Evolutionary conservation across 2,329 filamentous ascomycete genomes (phyloP).

Genomic region (Ceratocystis lukuohia): DNA sequence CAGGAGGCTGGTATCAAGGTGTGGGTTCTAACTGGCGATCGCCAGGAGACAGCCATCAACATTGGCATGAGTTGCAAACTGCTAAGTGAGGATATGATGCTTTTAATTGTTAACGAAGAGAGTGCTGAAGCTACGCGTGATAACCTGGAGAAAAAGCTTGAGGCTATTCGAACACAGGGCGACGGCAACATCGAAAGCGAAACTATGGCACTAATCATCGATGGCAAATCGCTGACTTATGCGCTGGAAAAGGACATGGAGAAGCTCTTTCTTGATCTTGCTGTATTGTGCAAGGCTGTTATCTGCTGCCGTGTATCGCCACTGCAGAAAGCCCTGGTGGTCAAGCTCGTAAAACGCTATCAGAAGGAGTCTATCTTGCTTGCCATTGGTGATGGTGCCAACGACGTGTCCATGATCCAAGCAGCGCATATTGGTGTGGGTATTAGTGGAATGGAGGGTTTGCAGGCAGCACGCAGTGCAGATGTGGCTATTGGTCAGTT

Average conservation of each 20-base stretch:
- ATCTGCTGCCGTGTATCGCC: constrained; percentile 96
- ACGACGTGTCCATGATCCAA: constrained; percentile 99
- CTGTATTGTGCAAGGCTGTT: constrained; percentile 95
- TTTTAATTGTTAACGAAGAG: constrained; percentile 93
- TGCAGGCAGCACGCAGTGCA: constrained; percentile 88
- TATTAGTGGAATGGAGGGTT: constrained; percentile 91
- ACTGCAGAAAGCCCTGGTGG: constrained; percentile 89
- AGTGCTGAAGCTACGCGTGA: constrained; percentile 62
- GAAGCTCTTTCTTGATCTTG: constrained; percentile 82
- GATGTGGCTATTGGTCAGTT: constrained; percentile 96
- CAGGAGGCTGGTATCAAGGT: constrained; percentile 97
- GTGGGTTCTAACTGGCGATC: constrained; percentile 93
- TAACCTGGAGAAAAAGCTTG: constrained; percentile 85
- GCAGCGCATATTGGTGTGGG: constrained; percentile 95
- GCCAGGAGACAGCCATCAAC: constrained; percentile 98
- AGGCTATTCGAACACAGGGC: constrained; percentile 75
- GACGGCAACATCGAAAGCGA: constrained; percentile 67
- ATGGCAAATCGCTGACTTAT: constrained; percentile 87
- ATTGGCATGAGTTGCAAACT: constrained; percentile 99
- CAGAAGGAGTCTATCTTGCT: constrained; percentile 83
- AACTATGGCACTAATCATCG: constrained; percentile 80
- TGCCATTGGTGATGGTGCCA: constrained; percentile 92
- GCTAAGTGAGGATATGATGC: constrained; percentile 96
- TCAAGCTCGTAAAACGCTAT: constrained; percentile 90
- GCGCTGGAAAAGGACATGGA: constrained; percentile 90